These are phyloP conservation scores for Onygena corvina DNA, from an alignment of 2,329 filamentous ascomycete species.

Conservation along the genomic window DNA sequence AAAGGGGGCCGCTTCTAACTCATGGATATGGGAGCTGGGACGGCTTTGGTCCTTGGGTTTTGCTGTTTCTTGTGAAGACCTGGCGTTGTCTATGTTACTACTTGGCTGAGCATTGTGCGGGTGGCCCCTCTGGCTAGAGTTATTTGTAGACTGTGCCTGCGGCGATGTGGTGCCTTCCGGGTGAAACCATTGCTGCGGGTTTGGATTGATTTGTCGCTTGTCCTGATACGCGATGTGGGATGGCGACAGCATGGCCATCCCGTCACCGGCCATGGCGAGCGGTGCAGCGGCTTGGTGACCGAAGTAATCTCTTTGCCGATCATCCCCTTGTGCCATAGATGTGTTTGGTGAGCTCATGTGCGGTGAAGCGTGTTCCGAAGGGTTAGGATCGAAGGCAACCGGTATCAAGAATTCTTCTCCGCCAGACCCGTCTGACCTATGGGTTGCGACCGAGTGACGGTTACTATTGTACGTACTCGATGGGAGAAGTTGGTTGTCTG, in stretches of 20 bases:
- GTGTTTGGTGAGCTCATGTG: constrained; percentile 35
- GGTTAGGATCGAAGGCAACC: constrained; percentile 59
- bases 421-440: constrained; percentile 43
- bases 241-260: constrained; percentile 11
- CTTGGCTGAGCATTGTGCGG: not conserved
- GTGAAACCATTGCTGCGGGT: constrained; percentile 22
- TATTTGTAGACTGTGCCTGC: not conserved
- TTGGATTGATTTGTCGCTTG: constrained; percentile 53
- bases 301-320: constrained; percentile 46
- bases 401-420: constrained; percentile 63
- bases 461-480: constrained; percentile 67
- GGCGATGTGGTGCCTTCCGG: constrained; percentile 18
- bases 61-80: not conserved
- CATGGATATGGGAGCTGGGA: not conserved
- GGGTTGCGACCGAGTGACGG: constrained; percentile 57
- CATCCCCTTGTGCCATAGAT: constrained; percentile 35
- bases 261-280: not conserved
- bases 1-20: not conserved
- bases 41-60: not conserved
- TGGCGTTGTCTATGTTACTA: not conserved
- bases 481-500: constrained; percentile 56
- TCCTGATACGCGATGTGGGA: constrained; percentile 83
- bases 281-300: constrained; percentile 16
- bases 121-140: not conserved
- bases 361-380: constrained; percentile 45